A percentile compares a stretch with the other conserved stretches of the same genome.
Evolutionary conservation across 176 grass and related monocot genomes (phyloP).

Genomic region (Hordeum marinum): DNA sequence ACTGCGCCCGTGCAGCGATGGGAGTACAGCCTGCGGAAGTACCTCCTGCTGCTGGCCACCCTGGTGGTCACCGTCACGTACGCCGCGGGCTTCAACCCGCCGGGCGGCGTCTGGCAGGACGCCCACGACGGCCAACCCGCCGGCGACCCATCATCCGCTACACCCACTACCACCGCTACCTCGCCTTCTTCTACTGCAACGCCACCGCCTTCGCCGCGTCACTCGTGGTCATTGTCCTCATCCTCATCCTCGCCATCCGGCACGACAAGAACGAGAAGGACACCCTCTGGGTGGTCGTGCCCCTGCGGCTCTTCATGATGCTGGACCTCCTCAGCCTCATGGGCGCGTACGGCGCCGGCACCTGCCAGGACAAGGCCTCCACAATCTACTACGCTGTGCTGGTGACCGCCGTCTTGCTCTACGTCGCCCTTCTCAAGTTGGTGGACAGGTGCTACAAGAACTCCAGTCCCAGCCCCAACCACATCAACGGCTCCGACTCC

Average conservation of each 20-base stretch:
- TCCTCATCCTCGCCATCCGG: neutral
- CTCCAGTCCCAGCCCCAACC: too few relatives aligned
- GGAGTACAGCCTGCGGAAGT: constrained; percentile 24
- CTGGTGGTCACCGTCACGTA: constrained; percentile 29
- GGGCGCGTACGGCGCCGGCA: neutral
- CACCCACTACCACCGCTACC: neutral
- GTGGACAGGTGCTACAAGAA: neutral
- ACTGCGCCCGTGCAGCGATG: neutral
- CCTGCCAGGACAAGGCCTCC: neutral
- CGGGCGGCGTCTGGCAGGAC: constrained; percentile 6
- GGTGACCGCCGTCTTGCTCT: neutral
- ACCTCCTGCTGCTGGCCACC: constrained; percentile 25
- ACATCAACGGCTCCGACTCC: too few relatives aligned
- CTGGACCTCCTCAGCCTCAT: constrained; percentile 11
- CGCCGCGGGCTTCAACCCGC: constrained; percentile 6
- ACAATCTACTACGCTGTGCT: neutral
- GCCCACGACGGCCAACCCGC: neutral
- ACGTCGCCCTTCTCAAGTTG: neutral
- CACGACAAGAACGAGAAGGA: neutral
- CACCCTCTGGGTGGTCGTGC: neutral
- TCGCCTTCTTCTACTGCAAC: constrained; percentile 22
- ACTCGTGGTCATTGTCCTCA: neutral
- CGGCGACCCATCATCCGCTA: neutral
- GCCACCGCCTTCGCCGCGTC: constrained; percentile 11
- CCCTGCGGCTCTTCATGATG: neutral